phyloP scores from a whole-genome alignment of 2,329 filamentous ascomycete genomes.

The Arthrocladium fulminans region DNA sequence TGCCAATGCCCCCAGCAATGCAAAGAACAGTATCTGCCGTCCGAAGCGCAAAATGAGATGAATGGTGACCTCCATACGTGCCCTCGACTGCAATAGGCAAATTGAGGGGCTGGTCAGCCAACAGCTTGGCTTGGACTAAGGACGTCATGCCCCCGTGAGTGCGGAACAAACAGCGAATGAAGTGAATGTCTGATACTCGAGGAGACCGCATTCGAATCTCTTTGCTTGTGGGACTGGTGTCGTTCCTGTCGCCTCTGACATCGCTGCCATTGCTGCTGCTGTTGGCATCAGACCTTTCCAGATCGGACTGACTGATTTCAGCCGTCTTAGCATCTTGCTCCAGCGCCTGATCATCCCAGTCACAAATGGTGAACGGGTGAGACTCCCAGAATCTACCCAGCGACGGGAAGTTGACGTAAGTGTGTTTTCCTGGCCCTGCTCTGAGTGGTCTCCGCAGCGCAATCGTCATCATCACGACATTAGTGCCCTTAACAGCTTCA shows the following conservation, averaged over 20 bases:
- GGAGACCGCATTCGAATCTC: background rate
- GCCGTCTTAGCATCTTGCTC: background rate
- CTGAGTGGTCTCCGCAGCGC: background rate
- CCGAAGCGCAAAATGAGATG: constrained; percentile 1
- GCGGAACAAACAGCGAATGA: constrained; percentile 10
- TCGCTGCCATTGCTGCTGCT: background rate
- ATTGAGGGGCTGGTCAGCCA: background rate
- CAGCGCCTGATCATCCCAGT: constrained; percentile 8
- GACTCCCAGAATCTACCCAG: constrained; percentile 13
- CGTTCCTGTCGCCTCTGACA: background rate
- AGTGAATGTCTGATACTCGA: background rate
- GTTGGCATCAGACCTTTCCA: background rate
- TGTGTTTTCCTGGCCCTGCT: constrained; percentile 7
- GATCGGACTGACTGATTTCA: background rate
- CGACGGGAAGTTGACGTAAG: constrained; percentile 14
- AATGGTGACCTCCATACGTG: constrained; percentile 11
- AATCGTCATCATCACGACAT: background rate
- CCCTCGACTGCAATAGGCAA: constrained; percentile 10
- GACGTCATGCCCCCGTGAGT: constrained; percentile 7
- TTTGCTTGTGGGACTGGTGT: background rate
- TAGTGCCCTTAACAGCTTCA: background rate
- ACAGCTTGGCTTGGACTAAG: background rate
- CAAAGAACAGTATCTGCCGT: constrained; percentile 26
- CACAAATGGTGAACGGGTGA: constrained; percentile 15
- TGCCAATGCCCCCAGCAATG: constrained; percentile 31